Base-by-base conservation (phyloP, 371 early-diverging fungal species). In the Zychaea mexicana region DNA sequence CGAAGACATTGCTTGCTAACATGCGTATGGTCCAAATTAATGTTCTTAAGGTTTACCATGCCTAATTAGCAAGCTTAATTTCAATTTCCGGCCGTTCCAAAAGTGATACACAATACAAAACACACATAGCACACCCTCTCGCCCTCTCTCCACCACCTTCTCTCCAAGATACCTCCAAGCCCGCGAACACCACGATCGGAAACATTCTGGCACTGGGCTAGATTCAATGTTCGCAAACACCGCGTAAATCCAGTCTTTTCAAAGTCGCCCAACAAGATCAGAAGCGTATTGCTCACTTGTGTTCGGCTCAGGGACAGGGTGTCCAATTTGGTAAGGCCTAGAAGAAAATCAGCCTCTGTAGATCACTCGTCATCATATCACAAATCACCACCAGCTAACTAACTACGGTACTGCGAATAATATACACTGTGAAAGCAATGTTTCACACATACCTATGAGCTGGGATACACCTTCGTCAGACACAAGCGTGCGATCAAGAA, bases 11-110 rank as follows among this genome's bases (percentile, higher is more conserved):
- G 61, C 47, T 57, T 62, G 53, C 70, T 74, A 19, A 75, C 80
- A 31, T 56, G 39, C 5, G 80, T 80, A 38, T 71, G 68, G 56
- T 80, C 77, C 71, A 80, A 38, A 49, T 75, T 80, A 12, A 80
- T 66, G 38, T 71, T 62, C 57, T 68, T 71, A 30, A 80, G 69
- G 53, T 80, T 74, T n/a, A 70, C 24, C 65, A 71, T 63, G 26
- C 70, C 80, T 80, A 61, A 26, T 57, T 42, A 67, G n/a, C 39
- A 42, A n/a, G n/a, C n/a, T 59, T 22, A 55, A n/a, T n/a, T 45
- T 46, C 38, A 57, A 38, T 22, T 33, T 57, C 38, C 57, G 36
- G 13, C n/a, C 31, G 31, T 8, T 33, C 12, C 33, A 33, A 8
- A 33, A 33, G 12, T 33, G 8, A 5, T 8, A 33, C 12, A 12